phyloP scores from a whole-genome alignment of 345 rosid genomes.

The Melaleuca quinquenervia region DNA sequence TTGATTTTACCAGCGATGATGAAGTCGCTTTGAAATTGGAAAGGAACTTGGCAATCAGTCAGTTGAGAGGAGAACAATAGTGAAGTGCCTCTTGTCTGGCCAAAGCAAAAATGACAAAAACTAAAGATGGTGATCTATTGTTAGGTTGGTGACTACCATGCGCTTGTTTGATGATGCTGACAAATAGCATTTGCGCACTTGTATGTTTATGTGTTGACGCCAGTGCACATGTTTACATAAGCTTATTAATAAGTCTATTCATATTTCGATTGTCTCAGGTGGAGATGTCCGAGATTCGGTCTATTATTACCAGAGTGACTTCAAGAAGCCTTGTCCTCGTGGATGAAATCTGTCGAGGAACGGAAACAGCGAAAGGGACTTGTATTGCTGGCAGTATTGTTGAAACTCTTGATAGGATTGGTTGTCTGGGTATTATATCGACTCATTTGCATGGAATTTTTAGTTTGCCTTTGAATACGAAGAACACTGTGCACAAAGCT shows the following conservation, averaged over 20 bases:
- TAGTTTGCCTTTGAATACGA: constrained; percentile 51
- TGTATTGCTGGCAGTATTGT: constrained; percentile 95
- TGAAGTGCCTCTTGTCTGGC: background rate
- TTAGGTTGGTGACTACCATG: background rate
- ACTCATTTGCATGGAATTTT: constrained; percentile 95
- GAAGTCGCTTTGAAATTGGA: background rate
- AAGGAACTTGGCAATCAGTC: background rate
- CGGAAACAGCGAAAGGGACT: constrained; percentile 93
- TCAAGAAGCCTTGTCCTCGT: constrained; percentile 86
- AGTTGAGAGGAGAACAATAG: background rate
- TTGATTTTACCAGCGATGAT: background rate
- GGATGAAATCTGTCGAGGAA: constrained; percentile 96
- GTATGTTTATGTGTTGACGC: background rate
- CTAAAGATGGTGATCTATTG: background rate
- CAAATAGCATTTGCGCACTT: background rate
- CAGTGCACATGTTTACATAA: background rate
- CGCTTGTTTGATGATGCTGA: background rate
- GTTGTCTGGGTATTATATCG: constrained; percentile 87
- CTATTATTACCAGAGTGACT: constrained; percentile 56
- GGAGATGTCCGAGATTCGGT: constrained; percentile 91
- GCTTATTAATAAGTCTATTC: background rate
- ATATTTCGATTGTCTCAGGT: constrained; percentile 31
- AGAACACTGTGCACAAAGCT: constrained; percentile 54
- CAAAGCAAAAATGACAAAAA: background rate
- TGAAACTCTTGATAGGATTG: constrained; percentile 64